Percentiles rank a stretch among this genome's conserved stretches.
phyloP scores from a whole-genome alignment of 345 rosid genomes.

The Diplotaxis tenuifolia region DNA sequence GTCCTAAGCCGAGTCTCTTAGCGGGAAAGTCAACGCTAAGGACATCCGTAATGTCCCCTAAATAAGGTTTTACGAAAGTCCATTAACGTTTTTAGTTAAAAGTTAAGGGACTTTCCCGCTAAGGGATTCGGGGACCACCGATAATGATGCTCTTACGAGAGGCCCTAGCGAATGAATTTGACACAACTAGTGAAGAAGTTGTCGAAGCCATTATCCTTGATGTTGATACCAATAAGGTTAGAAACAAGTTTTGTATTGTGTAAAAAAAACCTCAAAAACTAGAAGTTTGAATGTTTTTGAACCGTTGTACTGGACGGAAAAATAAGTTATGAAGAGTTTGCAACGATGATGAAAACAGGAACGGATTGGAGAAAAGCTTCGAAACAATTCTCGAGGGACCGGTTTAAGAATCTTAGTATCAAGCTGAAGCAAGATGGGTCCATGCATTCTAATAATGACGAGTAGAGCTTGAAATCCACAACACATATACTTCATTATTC shows the following conservation, averaged over 20 bases:
- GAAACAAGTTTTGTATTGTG: background rate
- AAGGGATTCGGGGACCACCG: too few species aligned
- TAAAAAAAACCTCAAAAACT: background rate
- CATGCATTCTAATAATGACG: slow-evolving; percentile 43
- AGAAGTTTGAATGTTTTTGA: background rate
- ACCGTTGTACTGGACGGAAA: slow-evolving; percentile 62
- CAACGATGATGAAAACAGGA: slow-evolving; percentile 91
- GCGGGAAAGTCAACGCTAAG: too few species aligned
- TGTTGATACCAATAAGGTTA: slow-evolving; percentile 91
- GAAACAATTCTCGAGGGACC: slow-evolving; percentile 82
- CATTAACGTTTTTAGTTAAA: too few species aligned
- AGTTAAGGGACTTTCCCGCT: too few species aligned
- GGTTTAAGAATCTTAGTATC: slow-evolving; percentile 80
- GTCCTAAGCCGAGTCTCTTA: too few species aligned
- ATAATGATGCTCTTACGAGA: too few species aligned
- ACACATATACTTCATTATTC: background rate
- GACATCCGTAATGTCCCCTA: too few species aligned
- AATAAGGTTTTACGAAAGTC: too few species aligned
- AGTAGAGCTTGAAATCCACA: slow-evolving; percentile 15
- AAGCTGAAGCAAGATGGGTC: slow-evolving; percentile 80
- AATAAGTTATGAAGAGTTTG: slow-evolving; percentile 91
- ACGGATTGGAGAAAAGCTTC: slow-evolving; percentile 99
- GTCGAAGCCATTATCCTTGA: slow-evolving; percentile 81
- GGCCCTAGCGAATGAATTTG: slow-evolving; percentile 68
- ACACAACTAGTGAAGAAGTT: slow-evolving; percentile 64